Base-by-base conservation (phyloP, 208 protist genomes). In the Naegleria gruberi region DNA sequence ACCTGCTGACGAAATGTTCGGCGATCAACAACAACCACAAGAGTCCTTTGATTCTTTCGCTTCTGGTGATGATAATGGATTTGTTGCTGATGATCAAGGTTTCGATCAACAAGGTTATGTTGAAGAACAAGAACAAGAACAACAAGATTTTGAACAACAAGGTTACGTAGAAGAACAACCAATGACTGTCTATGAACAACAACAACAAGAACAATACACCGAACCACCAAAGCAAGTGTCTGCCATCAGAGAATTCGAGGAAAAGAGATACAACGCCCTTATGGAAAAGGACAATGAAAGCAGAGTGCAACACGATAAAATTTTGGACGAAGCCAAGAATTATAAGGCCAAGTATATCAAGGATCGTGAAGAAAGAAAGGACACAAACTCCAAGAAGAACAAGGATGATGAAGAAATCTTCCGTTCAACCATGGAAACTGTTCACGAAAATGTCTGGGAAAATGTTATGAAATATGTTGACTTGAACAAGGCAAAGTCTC, bases 401-500 rank as follows among this genome's bases (percentile, higher is more conserved):
- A 83, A 19, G 42, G 77, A 83, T 43, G 41, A 44, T 44, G 77
- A 83, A 43, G n/a, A 40, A 43, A 37, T 83, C 77, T 83, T 83
- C 41, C 5, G 26, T 15, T 30, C 5, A 83, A 19, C 37, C 5
- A 19, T 83, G 5, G 77, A 83, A 12, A 44, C 77, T 44, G 41
- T 44, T 44, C 77, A 83, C 34, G n/a, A 83, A 15, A 84, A 84
- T 84, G 81, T 84, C 1, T 84, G 81, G 81, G 81, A 84, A 45
- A 84, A 84, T 45, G 81, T 84, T 23, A 19, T 45, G 15, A 84
- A 43, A 6, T 84, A 84, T 84, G 81, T 84, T 45, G 40, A 84
- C 19, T 45, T 84, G 5, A 37, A 82, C 42, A 42, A 42, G 7
- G 34, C 12, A 7, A 45, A 84, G 40, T 41, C 26, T 8, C 37